Percentiles rank a stretch among this genome's conserved stretches.
Evolutionary conservation across 805 yeast genomes (phyloP).

Genomic region (Tetrapisispora fleetii): DNA sequence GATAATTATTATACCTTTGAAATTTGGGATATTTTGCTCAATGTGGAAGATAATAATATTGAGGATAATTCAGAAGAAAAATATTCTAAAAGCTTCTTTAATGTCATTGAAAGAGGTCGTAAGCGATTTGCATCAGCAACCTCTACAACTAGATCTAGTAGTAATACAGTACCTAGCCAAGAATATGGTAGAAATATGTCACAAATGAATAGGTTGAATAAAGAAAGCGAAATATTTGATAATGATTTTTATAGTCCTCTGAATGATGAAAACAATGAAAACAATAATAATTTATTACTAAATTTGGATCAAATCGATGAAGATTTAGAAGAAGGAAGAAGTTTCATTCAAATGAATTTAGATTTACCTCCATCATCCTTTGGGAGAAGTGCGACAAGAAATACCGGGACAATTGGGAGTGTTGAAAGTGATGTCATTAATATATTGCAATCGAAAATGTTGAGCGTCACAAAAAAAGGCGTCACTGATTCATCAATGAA

Average conservation of each 20-base stretch:
- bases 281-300: constrained; percentile 9
- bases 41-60: not conserved
- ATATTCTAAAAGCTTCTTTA: not conserved
- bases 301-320: constrained; percentile 26
- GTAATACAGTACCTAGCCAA: constrained; percentile 13
- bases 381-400: constrained; percentile 17
- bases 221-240: not conserved
- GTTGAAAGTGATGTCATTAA: constrained; percentile 19
- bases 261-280: constrained; percentile 1
- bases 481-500: not conserved
- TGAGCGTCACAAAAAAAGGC: not conserved
- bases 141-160: constrained; percentile 16
- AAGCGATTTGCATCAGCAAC: constrained; percentile 8
- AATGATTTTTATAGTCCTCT: not conserved
- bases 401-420: constrained; percentile 9
- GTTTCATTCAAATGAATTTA: constrained; percentile 15
- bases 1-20: not conserved
- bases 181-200: constrained; percentile 22
- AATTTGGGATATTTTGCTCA: not conserved
- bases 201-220: not conserved
- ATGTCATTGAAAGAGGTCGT: constrained; percentile 18
- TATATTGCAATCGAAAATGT: constrained; percentile 11
- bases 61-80: not conserved
- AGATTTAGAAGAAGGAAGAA: constrained; percentile 15
- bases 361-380: constrained; percentile 27